Base-by-base conservation (phyloP, 2,329 filamentous ascomycete genomes). In the Hirsutella rhossiliensis region DNA sequence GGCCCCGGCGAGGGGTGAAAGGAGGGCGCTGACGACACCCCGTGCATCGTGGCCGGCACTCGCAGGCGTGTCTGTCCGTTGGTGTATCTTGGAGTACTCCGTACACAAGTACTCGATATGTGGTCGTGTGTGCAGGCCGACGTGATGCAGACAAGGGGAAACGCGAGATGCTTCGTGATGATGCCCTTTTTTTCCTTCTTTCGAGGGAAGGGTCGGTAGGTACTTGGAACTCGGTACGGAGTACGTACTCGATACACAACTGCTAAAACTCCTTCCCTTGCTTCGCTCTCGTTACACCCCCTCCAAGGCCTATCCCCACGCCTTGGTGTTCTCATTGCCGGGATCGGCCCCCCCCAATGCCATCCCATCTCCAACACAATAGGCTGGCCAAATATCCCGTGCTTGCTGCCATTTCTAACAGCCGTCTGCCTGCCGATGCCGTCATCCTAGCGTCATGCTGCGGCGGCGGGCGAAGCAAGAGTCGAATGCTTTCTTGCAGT, bases 281-380 rank as follows among this genome's bases (percentile, higher is more conserved):
- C 15, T 17, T 7, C 15, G 4, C 18, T 37, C 34, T 11, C 34
- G 15, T n/a, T n/a, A 11, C 15, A 17, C 34, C 42, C 31, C 36
- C 36, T 40, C 29, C 19, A n/a, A n/a, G n/a, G n/a, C n/a, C n/a
- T n/a, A n/a, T n/a, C 42, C 42, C 39, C 37, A 18, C 17, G 17
- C 36, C 18, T 28, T 30, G 23, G 8, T 31, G 20, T 42, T 17
- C n/a, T 13, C 28, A 30, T 32, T 43, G 42, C 42, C 20, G 42
- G 42, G 41, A 29, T 38, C 34, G 34, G 34, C n/a, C 34, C 34
- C 12, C 34, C 39, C 39, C n/a, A n/a, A 20, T 30, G 12, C n/a
- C 31, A 43, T 43, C 17, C 19, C 20, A 42, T 34, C 41, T 20
- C 32, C 41, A 42, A 36, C 31, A 34, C 41, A 34, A 37, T 42